These are phyloP conservation scores for Limnomonas spitsbergensis DNA, from an alignment of 139 green algal species.

Conservation along the genomic window DNA sequence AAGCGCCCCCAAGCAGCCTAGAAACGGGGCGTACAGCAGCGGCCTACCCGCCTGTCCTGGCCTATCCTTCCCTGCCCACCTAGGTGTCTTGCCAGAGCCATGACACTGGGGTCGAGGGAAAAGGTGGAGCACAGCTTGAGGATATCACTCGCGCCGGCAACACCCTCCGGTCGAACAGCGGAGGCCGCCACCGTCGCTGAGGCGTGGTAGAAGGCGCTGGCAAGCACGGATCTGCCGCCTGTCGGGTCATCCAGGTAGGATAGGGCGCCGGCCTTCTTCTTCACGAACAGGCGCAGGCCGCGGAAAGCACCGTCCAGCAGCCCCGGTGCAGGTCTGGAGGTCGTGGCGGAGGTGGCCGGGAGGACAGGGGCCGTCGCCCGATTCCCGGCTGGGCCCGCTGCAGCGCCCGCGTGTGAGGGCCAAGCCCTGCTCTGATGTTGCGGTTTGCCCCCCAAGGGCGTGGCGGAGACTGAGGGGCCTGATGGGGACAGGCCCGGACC, in stretches of 20 bases:
- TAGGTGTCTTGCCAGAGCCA: constrained; percentile 56
- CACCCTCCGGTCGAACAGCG: background rate
- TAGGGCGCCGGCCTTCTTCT: constrained; percentile 64
- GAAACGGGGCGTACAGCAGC: too few species aligned
- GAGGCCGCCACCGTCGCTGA: background rate
- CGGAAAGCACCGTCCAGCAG: constrained; percentile 2
- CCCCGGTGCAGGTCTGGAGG: background rate
- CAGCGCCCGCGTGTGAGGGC: constrained; percentile 10
- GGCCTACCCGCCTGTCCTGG: too few species aligned
- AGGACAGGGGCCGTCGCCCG: background rate
- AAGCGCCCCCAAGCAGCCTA: too few species aligned
- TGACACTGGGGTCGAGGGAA: constrained; percentile 61
- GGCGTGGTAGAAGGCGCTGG: constrained; percentile 43
- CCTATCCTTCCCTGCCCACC: too few species aligned
- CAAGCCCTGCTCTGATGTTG: background rate
- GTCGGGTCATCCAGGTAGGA: constrained; percentile 66
- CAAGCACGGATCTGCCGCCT: constrained; percentile 67
- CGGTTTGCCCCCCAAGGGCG: background rate
- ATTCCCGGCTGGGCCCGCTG: background rate
- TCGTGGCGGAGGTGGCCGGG: background rate
- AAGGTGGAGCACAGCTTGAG: constrained; percentile 71
- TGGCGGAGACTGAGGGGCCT: too few species aligned
- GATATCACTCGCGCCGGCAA: background rate
- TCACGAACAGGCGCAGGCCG: constrained; percentile 61
- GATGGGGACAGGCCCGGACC: too few species aligned